phyloP scores from a whole-genome alignment of 2,329 filamentous ascomycete species.

The Paracoccidioides lutzii region DNA sequence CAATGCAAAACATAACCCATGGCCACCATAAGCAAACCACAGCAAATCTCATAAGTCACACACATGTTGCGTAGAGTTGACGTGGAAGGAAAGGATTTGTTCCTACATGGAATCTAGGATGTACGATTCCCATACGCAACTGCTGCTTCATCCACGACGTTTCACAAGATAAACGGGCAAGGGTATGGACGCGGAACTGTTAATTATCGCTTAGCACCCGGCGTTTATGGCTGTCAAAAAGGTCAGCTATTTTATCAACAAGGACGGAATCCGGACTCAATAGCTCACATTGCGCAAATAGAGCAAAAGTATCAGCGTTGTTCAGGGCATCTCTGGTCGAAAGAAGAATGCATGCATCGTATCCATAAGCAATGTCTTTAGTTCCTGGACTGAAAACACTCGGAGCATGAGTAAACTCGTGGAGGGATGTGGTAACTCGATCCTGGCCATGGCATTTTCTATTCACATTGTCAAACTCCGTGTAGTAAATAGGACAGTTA shows the following conservation, averaged over 20 bases:
- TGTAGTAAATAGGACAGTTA: constrained; percentile 49
- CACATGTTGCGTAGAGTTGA: too few relatives aligned
- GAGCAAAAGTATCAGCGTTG: constrained; percentile 52
- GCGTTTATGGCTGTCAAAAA: constrained; percentile 5
- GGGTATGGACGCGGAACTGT: too few relatives aligned
- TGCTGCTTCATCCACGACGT: too few relatives aligned
- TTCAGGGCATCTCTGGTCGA: constrained; percentile 39
- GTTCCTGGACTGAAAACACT: constrained; percentile 44
- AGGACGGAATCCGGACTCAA: not conserved
- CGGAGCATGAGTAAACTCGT: constrained; percentile 53
- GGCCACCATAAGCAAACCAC: too few relatives aligned
- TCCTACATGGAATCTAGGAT: too few relatives aligned
- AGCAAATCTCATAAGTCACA: too few relatives aligned
- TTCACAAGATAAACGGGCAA: too few relatives aligned
- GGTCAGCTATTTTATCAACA: not conserved
- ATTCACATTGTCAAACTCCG: constrained; percentile 37
- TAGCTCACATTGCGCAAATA: constrained; percentile 38
- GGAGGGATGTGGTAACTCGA: constrained; percentile 50
- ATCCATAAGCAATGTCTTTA: constrained; percentile 47
- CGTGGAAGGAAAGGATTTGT: too few relatives aligned
- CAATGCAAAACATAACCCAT: too few relatives aligned
- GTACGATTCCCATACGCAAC: too few relatives aligned
- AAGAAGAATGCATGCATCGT: constrained; percentile 36
- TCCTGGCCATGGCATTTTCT: constrained; percentile 50
- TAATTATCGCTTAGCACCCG: constrained; percentile 3